These are phyloP conservation scores for Flaveria bidentis DNA, from an alignment of 129 eudicot species.

Conservation along the genomic window DNA sequence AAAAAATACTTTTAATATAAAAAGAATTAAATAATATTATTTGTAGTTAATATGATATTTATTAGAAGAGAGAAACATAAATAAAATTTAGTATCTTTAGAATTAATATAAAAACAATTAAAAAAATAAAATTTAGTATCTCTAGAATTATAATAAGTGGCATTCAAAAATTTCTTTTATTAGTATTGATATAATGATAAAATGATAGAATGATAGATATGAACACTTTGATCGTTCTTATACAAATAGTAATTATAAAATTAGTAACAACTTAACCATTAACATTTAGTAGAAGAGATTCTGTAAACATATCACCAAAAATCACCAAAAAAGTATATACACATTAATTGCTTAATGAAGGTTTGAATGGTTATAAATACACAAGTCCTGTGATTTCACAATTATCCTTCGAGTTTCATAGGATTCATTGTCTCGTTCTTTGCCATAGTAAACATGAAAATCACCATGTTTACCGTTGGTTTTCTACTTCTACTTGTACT, in stretches of 20 bases:
- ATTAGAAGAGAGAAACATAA: too few species aligned
- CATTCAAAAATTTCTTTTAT: too few species aligned
- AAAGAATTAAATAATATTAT: too few species aligned
- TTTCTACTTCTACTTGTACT: conserved; percentile 4
- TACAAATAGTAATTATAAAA: not conserved
- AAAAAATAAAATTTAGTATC: too few species aligned
- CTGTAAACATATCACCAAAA: too few species aligned
- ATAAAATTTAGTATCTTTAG: too few species aligned
- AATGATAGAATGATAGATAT: too few species aligned
- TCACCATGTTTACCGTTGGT: not conserved
- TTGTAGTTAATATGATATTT: too few species aligned
- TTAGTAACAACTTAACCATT: not conserved
- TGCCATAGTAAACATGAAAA: not conserved
- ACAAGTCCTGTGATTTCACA: not conserved
- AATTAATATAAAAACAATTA: too few species aligned
- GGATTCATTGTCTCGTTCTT: not conserved
- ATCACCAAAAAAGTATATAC: not conserved
- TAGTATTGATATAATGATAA: too few species aligned
- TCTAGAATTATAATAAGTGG: too few species aligned
- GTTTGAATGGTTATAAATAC: conserved; percentile 8
- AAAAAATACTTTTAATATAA: too few species aligned
- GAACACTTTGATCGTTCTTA: not conserved
- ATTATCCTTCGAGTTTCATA: not conserved
- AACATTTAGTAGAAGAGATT: not conserved
- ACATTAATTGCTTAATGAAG: not conserved